Base-by-base conservation (phyloP, 768 basidiomycete genomes). In the Xanthoconium purpureum region DNA sequence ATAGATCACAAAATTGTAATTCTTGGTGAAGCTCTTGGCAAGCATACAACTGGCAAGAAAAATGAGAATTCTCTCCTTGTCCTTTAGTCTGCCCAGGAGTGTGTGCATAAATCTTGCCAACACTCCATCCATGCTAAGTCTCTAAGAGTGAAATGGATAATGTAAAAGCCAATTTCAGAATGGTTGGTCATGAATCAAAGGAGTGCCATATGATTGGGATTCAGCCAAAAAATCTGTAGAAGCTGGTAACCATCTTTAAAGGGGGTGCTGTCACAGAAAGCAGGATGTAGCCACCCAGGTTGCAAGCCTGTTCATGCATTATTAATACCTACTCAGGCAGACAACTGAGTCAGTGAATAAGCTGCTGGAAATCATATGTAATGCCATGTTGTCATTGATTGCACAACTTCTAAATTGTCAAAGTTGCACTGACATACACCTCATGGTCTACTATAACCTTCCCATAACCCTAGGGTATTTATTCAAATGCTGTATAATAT, bases 131-230 rank as follows among this genome's bases (percentile, higher is more conserved):
- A 9, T 7, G 2, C 14, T 1, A 3, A 1, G 5, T 28, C n/a
- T n/a, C n/a, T n/a, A n/a, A 42, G 42, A n/a, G 10, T 3, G 2
- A 56, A 20, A 17, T 18, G n/a, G n/a, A 56, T 30, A 0, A 10
- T 14, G 2, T 60, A 48, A 6, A 60, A 14, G 0, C 43, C 55
- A 3, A 60, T 42, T 33, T 60, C 56, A 0, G 55, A 44, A n/a
- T 38, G 52, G 1, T 57, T 47, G 3, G 59, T 60, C 1, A 9
- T 4, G 1, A 36, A 43, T 18, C 50, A 35, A 44, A 59, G 37
- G 18, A 38, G 29, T 1, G 50, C 36, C 2, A 30, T 28, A 4
- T 46, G 28, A 0, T 17, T 3, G 1, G 8, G 28, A 8, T 30
- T 15, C 1, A 57, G 47, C n/a, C 28, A 37, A 11, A 46, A 58